Base-by-base conservation (phyloP, 2,329 filamentous ascomycete genomes). In the Colletotrichum tabaci region DNA sequence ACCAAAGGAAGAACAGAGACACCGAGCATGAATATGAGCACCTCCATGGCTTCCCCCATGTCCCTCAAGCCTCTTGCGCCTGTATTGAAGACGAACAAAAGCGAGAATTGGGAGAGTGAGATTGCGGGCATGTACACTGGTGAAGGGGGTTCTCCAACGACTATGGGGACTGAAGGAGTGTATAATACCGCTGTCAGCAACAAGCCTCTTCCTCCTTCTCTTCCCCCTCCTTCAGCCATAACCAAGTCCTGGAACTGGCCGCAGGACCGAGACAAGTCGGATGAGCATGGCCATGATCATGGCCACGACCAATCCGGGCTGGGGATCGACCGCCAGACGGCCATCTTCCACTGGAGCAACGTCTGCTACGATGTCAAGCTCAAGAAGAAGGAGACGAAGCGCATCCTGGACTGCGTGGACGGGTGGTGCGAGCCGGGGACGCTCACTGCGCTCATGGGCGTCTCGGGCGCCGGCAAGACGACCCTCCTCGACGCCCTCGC, bases 401-500 rank as follows among this genome's bases (percentile, higher is more conserved):
- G 91, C 12, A 91, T 95, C 76, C 83, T 94, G 30, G 89, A 94
- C 72, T 84, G 92, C 61, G 91, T 94, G 2, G 90, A 93, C 76
- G 92, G 92, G 13, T 94, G 91, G 91, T 91, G 94, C 63, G 92
- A 93, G 79, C 92, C 92, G 1, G 92, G 92, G 62, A 93, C 91
- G 18, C 82, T 93, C 16, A 94, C 92, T 8, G 92, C 91, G 13
- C 85, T 93, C 0, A 94, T 93, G 92, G 88, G 92, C 80, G 91
- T 92, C 5, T 91, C 90, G 49, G 92, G 93, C 74, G 93, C 92
- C 30, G 93, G 93, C 56, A 95, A 94, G 79, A 94, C 93, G 0
- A 94, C 92, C 1, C 85, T 95, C 16, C 83, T 95, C 21, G 91
- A 94, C 79, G 91, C 92, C 7, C 86, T 95, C 61, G 93, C 93